These are phyloP conservation scores for Aphanoascus verrucosus DNA, from an alignment of 2,329 filamentous ascomycete species.

Conservation along the genomic window DNA sequence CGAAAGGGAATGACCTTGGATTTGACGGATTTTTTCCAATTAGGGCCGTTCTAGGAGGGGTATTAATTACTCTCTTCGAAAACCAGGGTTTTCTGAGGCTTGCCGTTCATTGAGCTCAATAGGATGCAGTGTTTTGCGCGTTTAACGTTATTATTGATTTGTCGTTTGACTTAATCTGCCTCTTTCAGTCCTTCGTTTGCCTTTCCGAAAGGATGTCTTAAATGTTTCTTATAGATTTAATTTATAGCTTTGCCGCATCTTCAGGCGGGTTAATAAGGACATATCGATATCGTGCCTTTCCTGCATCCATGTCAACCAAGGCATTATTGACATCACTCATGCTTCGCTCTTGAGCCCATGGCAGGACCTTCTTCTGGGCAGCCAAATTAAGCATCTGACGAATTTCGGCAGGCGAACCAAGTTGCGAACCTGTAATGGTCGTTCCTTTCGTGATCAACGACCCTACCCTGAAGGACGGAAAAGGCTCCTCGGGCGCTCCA, in stretches of 20 bases:
- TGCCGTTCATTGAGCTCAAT: too few relatives aligned
- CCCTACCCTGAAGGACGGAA: conserved; percentile 47
- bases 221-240: not conserved
- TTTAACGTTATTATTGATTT: too few relatives aligned
- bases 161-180: too few relatives aligned
- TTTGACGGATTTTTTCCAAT: too few relatives aligned
- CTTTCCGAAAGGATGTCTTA: not conserved
- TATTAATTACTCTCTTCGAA: too few relatives aligned
- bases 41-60: too few relatives aligned
- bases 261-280: conserved; percentile 34
- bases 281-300: conserved; percentile 39
- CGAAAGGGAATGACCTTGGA: too few relatives aligned
- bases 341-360: conserved; percentile 34
- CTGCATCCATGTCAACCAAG: conserved; percentile 36
- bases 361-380: conserved; percentile 32
- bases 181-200: not conserved
- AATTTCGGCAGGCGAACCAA: conserved; percentile 36
- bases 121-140: too few relatives aligned
- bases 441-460: conserved; percentile 48
- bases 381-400: conserved; percentile 35
- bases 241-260: conserved; percentile 24
- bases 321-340: conserved; percentile 37
- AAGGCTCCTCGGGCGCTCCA: conserved; percentile 51
- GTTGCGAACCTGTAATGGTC: conserved; percentile 42
- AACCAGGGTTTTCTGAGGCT: too few relatives aligned